phyloP scores from a whole-genome alignment of 306 rosid species.

The Begonia peltatifolia region DNA sequence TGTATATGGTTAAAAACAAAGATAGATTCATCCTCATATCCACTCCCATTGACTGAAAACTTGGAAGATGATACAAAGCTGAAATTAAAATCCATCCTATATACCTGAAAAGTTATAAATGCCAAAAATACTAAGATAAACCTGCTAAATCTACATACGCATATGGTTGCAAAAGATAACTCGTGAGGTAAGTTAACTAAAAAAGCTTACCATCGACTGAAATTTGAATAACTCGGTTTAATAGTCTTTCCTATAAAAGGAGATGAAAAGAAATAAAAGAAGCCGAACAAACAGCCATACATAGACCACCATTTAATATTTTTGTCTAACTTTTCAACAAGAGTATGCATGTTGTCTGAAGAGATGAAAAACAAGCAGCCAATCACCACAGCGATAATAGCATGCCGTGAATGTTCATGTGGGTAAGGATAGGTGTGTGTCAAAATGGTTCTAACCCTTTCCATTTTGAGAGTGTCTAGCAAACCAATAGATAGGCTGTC shows the following conservation, averaged over 20 bases:
- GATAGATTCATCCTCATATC: conserved; percentile 94
- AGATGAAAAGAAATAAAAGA: conserved; percentile 96
- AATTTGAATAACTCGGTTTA: conserved; percentile 95
- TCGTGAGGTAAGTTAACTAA: background rate
- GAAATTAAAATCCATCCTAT: conserved; percentile 88
- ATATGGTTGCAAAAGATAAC: conserved; percentile 6
- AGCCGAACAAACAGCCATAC: conserved; percentile 73
- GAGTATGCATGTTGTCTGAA: conserved; percentile 86
- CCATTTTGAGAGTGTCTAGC: conserved; percentile 71
- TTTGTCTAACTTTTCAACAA: conserved; percentile 81
- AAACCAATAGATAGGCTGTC: conserved; percentile 36
- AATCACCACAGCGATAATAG: conserved; percentile 80
- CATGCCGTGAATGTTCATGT: conserved; percentile 96
- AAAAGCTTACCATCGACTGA: conserved; percentile 85
- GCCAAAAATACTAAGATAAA: conserved; percentile 14
- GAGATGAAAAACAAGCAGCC: conserved; percentile 95
- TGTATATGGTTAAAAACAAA: conserved; percentile 64
- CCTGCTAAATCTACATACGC: conserved; percentile 4
- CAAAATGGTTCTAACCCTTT: conserved; percentile 80
- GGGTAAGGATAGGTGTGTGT: conserved; percentile 85
- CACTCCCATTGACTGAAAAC: conserved; percentile 95
- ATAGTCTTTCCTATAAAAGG: conserved; percentile 95
- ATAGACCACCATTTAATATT: conserved; percentile 98
- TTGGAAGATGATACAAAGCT: conserved; percentile 95
- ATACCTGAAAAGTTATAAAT: conserved; percentile 44